A percentile compares a stretch with the other conserved stretches of the same genome.
These are phyloP conservation scores for Fistulifera solaris DNA, from an alignment of 108 stramenopile genomes.

Conservation along the genomic window DNA sequence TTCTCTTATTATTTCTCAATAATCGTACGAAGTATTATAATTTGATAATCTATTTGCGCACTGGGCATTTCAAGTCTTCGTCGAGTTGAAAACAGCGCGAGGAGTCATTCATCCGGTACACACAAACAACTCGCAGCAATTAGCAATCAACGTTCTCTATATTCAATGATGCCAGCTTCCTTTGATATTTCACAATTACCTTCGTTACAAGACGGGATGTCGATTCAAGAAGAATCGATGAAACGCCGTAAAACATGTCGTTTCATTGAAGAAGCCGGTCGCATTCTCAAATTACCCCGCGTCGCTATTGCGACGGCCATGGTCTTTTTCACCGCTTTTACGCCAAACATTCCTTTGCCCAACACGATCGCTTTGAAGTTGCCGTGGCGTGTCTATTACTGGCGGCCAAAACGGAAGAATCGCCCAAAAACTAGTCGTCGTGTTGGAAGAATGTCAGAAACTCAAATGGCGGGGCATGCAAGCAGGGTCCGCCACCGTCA, in stretches of 20 bases:
- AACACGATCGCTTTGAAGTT: conserved; percentile 84
- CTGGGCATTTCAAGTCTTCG: too few species aligned
- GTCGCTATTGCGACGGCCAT: conserved; percentile 69
- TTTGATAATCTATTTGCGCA: too few species aligned
- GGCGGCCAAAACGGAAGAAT: conserved; percentile 85
- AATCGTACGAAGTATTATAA: too few species aligned
- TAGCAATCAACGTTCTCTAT: too few species aligned
- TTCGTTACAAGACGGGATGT: conserved; percentile 24
- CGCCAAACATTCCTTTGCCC: conserved; percentile 73
- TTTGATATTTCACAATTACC: conserved; percentile 28
- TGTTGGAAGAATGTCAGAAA: conserved; percentile 62
- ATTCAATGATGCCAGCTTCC: too few species aligned
- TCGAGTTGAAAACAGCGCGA: too few species aligned
- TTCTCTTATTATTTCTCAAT: too few species aligned
- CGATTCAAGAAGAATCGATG: conserved; percentile 44
- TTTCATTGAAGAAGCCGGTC: conserved; percentile 78
- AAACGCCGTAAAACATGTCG: conserved; percentile 68
- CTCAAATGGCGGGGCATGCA: conserved; percentile 48
- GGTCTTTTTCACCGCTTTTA: conserved; percentile 90
- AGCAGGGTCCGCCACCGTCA: conserved; percentile 17
- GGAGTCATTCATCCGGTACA: too few species aligned
- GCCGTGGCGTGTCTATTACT: conserved; percentile 75
- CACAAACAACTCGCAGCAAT: too few species aligned
- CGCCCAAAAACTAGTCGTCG: conserved; percentile 69
- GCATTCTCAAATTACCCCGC: conserved; percentile 60